Conservation (phyloP, 2,329 filamentous ascomycete genomes). For the Aureobasidium sp. region DNA sequence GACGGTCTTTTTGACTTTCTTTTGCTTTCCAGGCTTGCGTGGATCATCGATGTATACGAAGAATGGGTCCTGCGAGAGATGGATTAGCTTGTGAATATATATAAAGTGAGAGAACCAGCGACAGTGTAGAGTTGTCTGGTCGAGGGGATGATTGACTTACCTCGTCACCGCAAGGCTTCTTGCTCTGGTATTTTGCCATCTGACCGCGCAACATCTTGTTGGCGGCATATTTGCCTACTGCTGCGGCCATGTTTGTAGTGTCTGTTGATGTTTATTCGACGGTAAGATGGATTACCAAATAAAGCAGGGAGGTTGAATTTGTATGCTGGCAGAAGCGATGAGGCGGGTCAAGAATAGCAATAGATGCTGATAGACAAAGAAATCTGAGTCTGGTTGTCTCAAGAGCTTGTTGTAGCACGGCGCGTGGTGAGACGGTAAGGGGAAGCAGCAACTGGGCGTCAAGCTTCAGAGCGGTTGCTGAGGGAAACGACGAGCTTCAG, state of each 20-base stretch:
- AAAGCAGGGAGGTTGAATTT: background rate
- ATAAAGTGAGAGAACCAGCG: background rate
- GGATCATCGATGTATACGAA: slow-evolving; percentile 77
- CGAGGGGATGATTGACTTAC: slow-evolving; percentile 28
- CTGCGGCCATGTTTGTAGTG: slow-evolving; percentile 35
- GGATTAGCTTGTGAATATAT: slow-evolving; percentile 2
- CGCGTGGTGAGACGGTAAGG: slow-evolving; percentile 10
- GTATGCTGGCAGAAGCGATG: background rate
- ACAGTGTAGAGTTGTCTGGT: background rate
- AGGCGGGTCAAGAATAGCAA: background rate
- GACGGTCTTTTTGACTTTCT: slow-evolving; percentile 78
- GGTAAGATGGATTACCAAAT: background rate
- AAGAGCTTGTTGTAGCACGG: background rate
- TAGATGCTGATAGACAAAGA: background rate
- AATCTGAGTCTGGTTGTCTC: background rate
- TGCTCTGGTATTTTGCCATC: slow-evolving; percentile 42
- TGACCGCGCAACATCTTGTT: slow-evolving; percentile 43
- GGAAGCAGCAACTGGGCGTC: background rate
- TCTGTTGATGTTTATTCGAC: background rate
- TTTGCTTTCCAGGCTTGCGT: slow-evolving; percentile 62
- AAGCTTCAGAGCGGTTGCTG: slow-evolving; percentile 10
- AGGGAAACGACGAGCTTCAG: slow-evolving; percentile 3
- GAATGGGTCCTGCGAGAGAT: slow-evolving; percentile 66
- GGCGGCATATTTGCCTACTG: slow-evolving; percentile 43
- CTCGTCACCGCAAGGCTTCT: slow-evolving; percentile 35